phyloP scores from a whole-genome alignment of 2,329 filamentous ascomycete species.

The Ramularia collo-cygni region DNA sequence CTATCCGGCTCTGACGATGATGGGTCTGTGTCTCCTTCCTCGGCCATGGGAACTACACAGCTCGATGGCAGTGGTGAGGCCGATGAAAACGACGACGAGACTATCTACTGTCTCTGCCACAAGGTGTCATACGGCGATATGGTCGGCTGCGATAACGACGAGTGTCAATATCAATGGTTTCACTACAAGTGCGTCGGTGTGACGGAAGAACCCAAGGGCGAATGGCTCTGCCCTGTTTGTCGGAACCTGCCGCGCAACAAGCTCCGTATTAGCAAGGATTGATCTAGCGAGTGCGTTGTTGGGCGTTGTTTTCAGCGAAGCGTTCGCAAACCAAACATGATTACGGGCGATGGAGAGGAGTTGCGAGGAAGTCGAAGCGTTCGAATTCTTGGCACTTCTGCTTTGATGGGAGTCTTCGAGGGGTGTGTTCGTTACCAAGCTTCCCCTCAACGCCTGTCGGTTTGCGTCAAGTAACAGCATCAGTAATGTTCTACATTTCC shows the following conservation, averaged over 20 bases:
- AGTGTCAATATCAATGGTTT: slow-evolving; percentile 80
- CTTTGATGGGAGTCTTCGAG: too few species aligned
- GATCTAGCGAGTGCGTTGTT: background rate
- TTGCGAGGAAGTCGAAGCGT: too few species aligned
- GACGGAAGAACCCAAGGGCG: slow-evolving; percentile 43
- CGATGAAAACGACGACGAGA: slow-evolving; percentile 42
- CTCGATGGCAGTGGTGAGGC: slow-evolving; percentile 22
- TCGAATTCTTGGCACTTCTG: too few species aligned
- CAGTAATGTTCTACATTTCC: too few species aligned
- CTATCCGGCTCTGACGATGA: slow-evolving; percentile 19
- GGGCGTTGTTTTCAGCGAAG: background rate
- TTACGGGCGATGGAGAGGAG: too few species aligned
- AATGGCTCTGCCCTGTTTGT: slow-evolving; percentile 44
- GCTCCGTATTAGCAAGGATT: slow-evolving; percentile 19
- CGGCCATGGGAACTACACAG: slow-evolving; percentile 22
- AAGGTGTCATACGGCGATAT: slow-evolving; percentile 81
- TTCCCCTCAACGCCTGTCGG: too few species aligned
- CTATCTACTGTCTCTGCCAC: slow-evolving; percentile 73
- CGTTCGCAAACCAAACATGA: slow-evolving; percentile 1
- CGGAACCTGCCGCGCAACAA: slow-evolving; percentile 24
- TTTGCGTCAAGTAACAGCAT: too few species aligned
- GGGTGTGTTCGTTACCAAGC: too few species aligned
- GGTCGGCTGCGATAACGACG: slow-evolving; percentile 81
- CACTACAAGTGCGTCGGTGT: slow-evolving; percentile 61
- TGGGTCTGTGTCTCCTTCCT: slow-evolving; percentile 25